Evolutionary conservation across 176 grass and related monocot species (phyloP), one percentile per base, ranked within the genome.

Genomic region (Musa itinerans): DNA sequence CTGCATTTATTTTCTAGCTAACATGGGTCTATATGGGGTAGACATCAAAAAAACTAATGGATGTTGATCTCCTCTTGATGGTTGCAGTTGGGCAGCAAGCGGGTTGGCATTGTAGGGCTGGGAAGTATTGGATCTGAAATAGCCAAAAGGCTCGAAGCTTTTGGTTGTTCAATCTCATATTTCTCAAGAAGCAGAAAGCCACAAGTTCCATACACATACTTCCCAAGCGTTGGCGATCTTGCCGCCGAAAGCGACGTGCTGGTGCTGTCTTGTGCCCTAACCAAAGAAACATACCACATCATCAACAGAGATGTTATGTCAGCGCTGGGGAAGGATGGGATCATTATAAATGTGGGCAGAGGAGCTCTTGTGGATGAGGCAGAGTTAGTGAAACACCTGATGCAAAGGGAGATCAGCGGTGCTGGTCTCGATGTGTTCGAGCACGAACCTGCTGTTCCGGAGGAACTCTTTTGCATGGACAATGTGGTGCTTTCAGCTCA

Each of bases 61-160:
- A 43, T 43, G 34, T 5, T 43, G 34, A 43, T 43, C 34, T 43
- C 34, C 3, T 5, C 34, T 43, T 19, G 10, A 57, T 57, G 17
- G 14, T 17, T 57, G 56, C 80, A 93, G 90, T 65, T 93, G 54
- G 83, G 87, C 34, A 70, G 87, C 5, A 93, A 89, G 81, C 68
- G 78, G 4, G 3, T 43, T 43, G 34, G 34, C 4, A 43, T 43
- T 43, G 34, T 93, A 6, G 87, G 90, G 0, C 56, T 93, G 0
- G 90, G 90, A 9, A 74, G 82, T 73, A 93, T 93, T 66, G 87
- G 90, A 52, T 25, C 80, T 65, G 53, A 83, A 4, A 53, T 85
- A 24, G 90, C 87, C 43, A 83, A 86, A 11, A 77, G 90, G 1
- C 80, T 89, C 0, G 73, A 65, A 6, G 87, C 85, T 11, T 87